These are phyloP conservation scores for Pyrenophora seminiperda DNA, from an alignment of 2,329 filamentous ascomycete genomes.

Conservation along the genomic window DNA sequence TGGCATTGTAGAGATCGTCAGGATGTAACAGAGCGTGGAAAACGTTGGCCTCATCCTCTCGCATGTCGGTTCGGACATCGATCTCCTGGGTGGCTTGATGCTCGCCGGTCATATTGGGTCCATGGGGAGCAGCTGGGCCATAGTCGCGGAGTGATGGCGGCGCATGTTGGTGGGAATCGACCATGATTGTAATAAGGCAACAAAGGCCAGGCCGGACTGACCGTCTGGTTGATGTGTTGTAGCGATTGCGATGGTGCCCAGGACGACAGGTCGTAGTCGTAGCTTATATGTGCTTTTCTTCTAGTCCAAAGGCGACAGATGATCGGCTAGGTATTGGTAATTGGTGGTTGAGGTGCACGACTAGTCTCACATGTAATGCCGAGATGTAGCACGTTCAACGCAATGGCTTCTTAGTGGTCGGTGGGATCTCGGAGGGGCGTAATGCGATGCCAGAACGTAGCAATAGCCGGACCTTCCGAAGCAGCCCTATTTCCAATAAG, in stretches of 20 bases:
- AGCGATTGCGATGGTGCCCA: not conserved
- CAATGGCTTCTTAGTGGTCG: slow-evolving; percentile 25
- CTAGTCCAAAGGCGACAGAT: not conserved
- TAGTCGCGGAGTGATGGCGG: slow-evolving; percentile 51
- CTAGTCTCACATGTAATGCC: slow-evolving; percentile 16
- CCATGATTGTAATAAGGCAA: slow-evolving; percentile 23
- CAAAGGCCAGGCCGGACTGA: not conserved
- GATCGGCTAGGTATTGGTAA: slow-evolving; percentile 1
- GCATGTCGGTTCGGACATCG: slow-evolving; percentile 56
- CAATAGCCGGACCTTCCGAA: slow-evolving; percentile 25
- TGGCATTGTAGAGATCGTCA: slow-evolving; percentile 81
- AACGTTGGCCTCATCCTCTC: slow-evolving; percentile 62
- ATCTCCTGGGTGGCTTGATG: slow-evolving; percentile 52
- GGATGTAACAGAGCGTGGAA: slow-evolving; percentile 84
- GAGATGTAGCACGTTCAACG: slow-evolving; percentile 26
- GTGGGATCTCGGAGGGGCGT: slow-evolving; percentile 8
- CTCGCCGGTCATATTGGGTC: slow-evolving; percentile 53
- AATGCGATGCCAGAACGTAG: slow-evolving; percentile 18
- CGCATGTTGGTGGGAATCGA: slow-evolving; percentile 28
- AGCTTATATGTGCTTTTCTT: slow-evolving; percentile 19
- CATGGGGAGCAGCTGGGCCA: slow-evolving; percentile 55
- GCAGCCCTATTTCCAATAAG: slow-evolving; percentile 2
- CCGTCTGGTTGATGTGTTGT: not conserved
- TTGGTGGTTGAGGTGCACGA: slow-evolving; percentile 1
- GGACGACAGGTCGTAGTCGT: slow-evolving; percentile 3